Conservation (phyloP, 495 filamentous ascomycete species). For the Neurospora tetrasperma region DNA sequence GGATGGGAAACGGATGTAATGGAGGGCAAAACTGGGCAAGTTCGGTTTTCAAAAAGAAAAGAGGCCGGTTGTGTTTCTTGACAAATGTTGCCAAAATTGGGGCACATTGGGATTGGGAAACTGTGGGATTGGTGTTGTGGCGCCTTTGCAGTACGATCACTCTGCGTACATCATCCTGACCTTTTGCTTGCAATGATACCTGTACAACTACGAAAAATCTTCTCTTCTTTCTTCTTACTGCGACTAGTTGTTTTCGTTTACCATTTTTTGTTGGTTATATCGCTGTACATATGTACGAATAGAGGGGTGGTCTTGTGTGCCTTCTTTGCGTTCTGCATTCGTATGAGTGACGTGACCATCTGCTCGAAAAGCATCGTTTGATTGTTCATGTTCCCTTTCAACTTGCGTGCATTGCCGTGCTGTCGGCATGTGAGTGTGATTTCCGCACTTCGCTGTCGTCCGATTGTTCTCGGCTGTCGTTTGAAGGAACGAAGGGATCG, state of each 20-base stretch:
- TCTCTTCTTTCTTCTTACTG: not conserved
- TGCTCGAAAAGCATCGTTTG: not conserved
- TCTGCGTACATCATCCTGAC: not conserved
- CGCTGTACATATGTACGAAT: not conserved
- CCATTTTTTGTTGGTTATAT: not conserved
- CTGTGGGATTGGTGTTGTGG: not conserved
- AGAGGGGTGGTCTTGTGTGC: not conserved
- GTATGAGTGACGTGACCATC: not conserved
- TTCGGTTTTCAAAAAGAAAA: not conserved
- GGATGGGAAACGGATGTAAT: not conserved
- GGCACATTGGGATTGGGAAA: not conserved
- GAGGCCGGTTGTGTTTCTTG: not conserved
- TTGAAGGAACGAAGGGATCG: not conserved
- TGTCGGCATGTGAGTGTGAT: not conserved
- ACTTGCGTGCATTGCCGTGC: not conserved
- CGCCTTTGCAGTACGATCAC: not conserved
- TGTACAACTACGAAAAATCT: not conserved
- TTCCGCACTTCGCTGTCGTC: not conserved
- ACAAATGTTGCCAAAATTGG: not conserved
- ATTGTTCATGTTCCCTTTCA: not conserved
- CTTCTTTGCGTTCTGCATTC: not conserved
- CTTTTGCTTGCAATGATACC: constrained; percentile 1
- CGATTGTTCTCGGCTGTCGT: not conserved
- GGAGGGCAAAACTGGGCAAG: not conserved
- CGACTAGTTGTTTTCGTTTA: not conserved